Evolutionary conservation across 495 filamentous ascomycete species (phyloP).

Genomic region (Penicillium canariense): DNA sequence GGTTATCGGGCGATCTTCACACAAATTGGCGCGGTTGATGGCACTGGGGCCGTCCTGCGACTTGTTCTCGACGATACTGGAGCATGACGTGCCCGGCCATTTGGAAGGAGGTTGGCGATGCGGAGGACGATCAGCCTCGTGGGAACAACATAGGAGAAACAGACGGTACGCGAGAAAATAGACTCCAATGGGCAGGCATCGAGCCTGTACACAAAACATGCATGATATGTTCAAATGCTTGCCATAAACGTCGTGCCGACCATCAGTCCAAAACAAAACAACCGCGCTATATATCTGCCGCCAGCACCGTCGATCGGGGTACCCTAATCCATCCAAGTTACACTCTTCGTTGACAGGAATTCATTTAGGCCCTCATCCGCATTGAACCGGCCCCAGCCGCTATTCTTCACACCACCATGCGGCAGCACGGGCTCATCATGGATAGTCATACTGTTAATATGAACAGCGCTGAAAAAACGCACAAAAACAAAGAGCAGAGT

Average conservation of each 20-base stretch:
- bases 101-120: no score
- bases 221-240: background rate
- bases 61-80: no score
- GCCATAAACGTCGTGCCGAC: background rate
- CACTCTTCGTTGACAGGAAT: constrained; percentile 77
- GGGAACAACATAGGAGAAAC: background rate
- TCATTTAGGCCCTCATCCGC: constrained; percentile 59
- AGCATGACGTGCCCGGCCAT: no score
- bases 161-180: background rate
- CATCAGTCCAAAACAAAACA: background rate
- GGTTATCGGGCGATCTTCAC: background rate
- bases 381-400: constrained; percentile 72
- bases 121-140: no score
- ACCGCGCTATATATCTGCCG: background rate
- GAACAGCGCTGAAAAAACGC: constrained; percentile 55
- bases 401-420: constrained; percentile 82
- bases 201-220: no score
- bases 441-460: constrained; percentile 85
- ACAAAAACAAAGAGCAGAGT: constrained; percentile 8
- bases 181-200: no score
- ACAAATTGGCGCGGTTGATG: no score
- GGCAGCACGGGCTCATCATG: constrained; percentile 79
- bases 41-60: no score
- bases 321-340: constrained; percentile 66
- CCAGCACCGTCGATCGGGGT: no score